phyloP scores from a whole-genome alignment of 2,329 filamentous ascomycete genomes.

The Aspergillus japonicus region DNA sequence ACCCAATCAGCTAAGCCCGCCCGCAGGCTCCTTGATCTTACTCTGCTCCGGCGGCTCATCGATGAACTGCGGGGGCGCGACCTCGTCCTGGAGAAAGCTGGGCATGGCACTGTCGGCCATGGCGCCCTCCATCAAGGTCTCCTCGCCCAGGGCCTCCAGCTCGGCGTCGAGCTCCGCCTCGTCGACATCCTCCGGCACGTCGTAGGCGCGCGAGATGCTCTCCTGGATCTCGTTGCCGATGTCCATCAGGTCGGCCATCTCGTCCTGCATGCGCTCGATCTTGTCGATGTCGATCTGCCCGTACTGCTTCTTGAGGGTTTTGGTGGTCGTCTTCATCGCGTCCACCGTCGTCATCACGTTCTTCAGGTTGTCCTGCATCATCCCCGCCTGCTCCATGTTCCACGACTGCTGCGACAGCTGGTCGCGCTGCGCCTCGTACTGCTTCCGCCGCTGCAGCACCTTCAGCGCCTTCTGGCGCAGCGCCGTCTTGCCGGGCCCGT shows the following conservation, averaged over 20 bases:
- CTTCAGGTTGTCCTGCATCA: slow-evolving; percentile 98
- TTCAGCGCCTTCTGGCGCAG: slow-evolving; percentile 94
- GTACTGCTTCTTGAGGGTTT: slow-evolving; percentile 88
- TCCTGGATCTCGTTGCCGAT: slow-evolving; percentile 98
- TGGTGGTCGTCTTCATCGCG: slow-evolving; percentile 95
- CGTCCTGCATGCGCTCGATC: slow-evolving; percentile 96
- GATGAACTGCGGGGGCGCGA: slow-evolving; percentile 78
- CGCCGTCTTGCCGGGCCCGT: slow-evolving; percentile 88
- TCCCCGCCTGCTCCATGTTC: slow-evolving; percentile 98
- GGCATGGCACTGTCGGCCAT: slow-evolving; percentile 66
- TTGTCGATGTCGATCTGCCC: slow-evolving; percentile 97
- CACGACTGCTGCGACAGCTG: slow-evolving; percentile 92
- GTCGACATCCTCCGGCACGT: slow-evolving; percentile 94
- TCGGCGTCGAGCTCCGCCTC: slow-evolving; percentile 96
- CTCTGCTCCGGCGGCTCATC: slow-evolving; percentile 78
- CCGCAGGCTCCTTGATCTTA: slow-evolving; percentile 79
- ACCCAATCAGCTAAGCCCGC: slow-evolving; percentile 32
- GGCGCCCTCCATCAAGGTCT: slow-evolving; percentile 79
- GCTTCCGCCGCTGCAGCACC: slow-evolving; percentile 86
- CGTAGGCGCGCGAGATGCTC: slow-evolving; percentile 84
- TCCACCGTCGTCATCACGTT: slow-evolving; percentile 99
- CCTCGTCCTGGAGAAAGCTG: slow-evolving; percentile 85
- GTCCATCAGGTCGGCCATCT: slow-evolving; percentile 98
- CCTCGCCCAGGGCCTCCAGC: slow-evolving; percentile 88
- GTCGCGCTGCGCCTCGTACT: slow-evolving; percentile 91